Evolutionary conservation across 257 asterid species (phyloP), one percentile per base, ranked within the genome.

Genomic region (Gardenia jasminoides): DNA sequence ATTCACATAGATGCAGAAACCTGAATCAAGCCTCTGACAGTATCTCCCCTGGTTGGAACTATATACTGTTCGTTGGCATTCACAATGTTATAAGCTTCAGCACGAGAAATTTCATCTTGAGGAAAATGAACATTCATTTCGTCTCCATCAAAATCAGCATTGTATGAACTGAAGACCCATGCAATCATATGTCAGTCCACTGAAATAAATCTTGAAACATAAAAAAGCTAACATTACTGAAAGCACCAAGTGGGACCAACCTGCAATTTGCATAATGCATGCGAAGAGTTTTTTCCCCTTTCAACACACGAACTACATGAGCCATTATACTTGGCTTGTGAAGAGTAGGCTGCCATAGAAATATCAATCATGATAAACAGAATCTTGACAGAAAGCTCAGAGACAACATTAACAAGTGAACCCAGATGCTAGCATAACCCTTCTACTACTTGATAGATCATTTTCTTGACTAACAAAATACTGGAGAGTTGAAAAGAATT

Each of bases 231-330:
- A 67, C 41, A 24, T 70, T 59, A 36, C 28, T 24, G 30, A 71
- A 50, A 69, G 30, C 61, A 80, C 54, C 26, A 30, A 74, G 68
- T 47, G 72, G 68, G 48, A 72, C 89, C 50, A 86, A 96, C 99
- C 99, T 96, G 99, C 99, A 96, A 89, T 96, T 96, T 76, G 99
- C 99, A 83, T 96, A 96, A 88, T 96, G 99, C 99, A 96, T 93
- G 76, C 99, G 94, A 76, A 96, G 96, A 7, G 99, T 93, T 88
- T 89, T 96, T 84, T 96, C 99, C 76, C 99, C 99, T 82, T 93
- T 91, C 80, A 96, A 85, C 52, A 96, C 97, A 75, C 99, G 98
- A 82, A 96, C 99, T 15, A 91, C 89, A 82, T 96, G 99, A 71
- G 99, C 99, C 99, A 96, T 96, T 88, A 96, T 93, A 83, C 99